These are phyloP conservation scores for Kluyveromyces siamensis DNA, from an alignment of 805 yeast genomes.

Conservation along the genomic window DNA sequence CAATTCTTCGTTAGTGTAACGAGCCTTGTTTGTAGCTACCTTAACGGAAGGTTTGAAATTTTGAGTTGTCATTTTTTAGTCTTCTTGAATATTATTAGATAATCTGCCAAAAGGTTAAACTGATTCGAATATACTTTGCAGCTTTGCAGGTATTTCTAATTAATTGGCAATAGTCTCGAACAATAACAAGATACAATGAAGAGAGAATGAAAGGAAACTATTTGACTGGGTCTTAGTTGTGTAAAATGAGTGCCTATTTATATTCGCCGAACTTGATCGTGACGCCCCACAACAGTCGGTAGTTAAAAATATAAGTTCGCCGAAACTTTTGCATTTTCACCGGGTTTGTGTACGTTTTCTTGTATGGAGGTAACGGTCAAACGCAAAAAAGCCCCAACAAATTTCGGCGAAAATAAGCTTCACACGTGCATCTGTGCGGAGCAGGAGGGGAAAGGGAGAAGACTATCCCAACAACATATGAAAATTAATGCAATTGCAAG, in stretches of 20 bases:
- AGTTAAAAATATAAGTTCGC: not conserved
- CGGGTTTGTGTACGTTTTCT: not conserved
- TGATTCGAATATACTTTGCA: not conserved
- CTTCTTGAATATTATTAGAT: not conserved
- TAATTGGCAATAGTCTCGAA: too few relatives aligned
- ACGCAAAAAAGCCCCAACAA: not conserved
- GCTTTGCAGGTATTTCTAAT: not conserved
- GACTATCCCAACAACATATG: not conserved
- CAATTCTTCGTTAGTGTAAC: constrained; percentile 42
- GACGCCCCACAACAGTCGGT: not conserved
- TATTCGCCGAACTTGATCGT: not conserved
- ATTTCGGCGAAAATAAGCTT: not conserved
- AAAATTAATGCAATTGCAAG: not conserved
- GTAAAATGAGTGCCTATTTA: not conserved
- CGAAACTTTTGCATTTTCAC: not conserved
- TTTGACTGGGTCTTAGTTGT: not conserved
- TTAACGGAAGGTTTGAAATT: constrained; percentile 15
- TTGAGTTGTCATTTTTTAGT: not conserved
- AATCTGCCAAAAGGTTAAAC: not conserved
- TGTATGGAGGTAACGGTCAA: not conserved
- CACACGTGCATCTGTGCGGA: not conserved
- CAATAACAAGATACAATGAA: too few relatives aligned
- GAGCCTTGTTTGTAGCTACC: constrained; percentile 45
- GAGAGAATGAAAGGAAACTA: too few relatives aligned
- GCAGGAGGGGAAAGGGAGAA: not conserved